phyloP scores from a whole-genome alignment of 2,329 filamentous ascomycete species.

The Colletotrichum aenigma region DNA sequence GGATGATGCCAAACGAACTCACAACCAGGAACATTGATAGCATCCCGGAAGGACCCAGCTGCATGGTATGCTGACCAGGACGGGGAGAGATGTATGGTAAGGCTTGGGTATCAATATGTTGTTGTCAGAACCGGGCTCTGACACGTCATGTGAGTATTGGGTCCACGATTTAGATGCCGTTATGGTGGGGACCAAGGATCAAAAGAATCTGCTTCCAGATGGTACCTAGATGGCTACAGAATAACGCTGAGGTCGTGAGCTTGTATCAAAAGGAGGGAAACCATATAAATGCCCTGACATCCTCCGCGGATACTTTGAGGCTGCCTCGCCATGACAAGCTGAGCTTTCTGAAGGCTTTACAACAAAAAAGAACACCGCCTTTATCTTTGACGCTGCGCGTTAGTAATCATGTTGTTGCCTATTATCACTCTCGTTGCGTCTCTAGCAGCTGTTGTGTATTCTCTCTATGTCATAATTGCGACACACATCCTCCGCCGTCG shows the following conservation, averaged over 20 bases:
- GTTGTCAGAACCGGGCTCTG: neutral
- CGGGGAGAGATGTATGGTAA: neutral
- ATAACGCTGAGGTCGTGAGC: neutral
- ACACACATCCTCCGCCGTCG: slow-evolving; percentile 2
- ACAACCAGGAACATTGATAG: neutral
- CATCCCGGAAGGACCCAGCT: neutral
- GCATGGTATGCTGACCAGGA: neutral
- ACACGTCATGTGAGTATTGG: neutral
- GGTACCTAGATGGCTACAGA: neutral
- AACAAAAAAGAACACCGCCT: neutral
- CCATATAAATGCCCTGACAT: neutral
- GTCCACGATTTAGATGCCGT: neutral
- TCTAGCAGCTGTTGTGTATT: neutral
- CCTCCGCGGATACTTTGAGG: neutral
- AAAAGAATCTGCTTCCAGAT: neutral
- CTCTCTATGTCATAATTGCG: neutral
- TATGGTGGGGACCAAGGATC: neutral
- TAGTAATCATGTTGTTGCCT: neutral
- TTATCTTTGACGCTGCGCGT: neutral
- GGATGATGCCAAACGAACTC: neutral
- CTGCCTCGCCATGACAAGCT: neutral
- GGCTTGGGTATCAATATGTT: neutral
- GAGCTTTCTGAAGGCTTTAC: neutral
- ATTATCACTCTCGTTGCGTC: neutral
- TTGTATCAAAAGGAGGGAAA: neutral